phyloP scores from a whole-genome alignment of 805 yeast genomes.

The Metschnikowia henanensis region DNA sequence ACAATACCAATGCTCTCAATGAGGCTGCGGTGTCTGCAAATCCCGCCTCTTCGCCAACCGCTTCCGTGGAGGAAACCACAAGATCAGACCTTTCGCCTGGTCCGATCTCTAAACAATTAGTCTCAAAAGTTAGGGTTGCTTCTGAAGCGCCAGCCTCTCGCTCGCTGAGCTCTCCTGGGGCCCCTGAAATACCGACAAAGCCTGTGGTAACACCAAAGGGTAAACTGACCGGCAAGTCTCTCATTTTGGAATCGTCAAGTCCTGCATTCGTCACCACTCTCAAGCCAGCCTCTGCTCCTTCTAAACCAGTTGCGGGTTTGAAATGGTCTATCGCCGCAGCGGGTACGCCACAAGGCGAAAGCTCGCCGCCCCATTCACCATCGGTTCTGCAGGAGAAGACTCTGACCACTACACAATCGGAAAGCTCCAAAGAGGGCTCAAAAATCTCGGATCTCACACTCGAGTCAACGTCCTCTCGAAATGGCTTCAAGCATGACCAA shows the following conservation, averaged over 20 bases:
- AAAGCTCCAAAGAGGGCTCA: not conserved
- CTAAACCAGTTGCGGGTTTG: conserved; percentile 52
- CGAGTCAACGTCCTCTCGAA: conserved; percentile 1
- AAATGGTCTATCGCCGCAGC: conserved; percentile 61
- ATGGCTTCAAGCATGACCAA: conserved; percentile 1
- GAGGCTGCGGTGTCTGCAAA: conserved; percentile 4
- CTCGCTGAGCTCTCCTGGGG: conserved; percentile 1
- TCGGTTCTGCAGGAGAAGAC: conserved; percentile 2
- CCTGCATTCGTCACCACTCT: conserved; percentile 44
- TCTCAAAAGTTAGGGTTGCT: conserved; percentile 2
- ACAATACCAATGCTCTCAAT: conserved; percentile 10
- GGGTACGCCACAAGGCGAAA: conserved; percentile 19
- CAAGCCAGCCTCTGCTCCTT: conserved; percentile 57
- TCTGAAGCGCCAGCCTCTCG: conserved; percentile 6
- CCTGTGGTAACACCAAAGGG: conserved; percentile 15
- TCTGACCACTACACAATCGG: not conserved
- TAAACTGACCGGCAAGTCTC: conserved; percentile 13
- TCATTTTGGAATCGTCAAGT: conserved; percentile 28
- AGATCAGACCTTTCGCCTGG: not conserved
- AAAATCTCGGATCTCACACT: not conserved
- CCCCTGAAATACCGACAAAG: conserved; percentile 4
- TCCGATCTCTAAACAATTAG: not conserved
- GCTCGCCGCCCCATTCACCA: conserved; percentile 5
- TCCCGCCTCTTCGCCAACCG: conserved; percentile 3
- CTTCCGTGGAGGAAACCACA: conserved; percentile 1